Percentiles rank a stretch among this genome's conserved stretches.
Evolutionary conservation across 1,139 yeast genomes (phyloP).

Genomic region (Candida albicans): DNA sequence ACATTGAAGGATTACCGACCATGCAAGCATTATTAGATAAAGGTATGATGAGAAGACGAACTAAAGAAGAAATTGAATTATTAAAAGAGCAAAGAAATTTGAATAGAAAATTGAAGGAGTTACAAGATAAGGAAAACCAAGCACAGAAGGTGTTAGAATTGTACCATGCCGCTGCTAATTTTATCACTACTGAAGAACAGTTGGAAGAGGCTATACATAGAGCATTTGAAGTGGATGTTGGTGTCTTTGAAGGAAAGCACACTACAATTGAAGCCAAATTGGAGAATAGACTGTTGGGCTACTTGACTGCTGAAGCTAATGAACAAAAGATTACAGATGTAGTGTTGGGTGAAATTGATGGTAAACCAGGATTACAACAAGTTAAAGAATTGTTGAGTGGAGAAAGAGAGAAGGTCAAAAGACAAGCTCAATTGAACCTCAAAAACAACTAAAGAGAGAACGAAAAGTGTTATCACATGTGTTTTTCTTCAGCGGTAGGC

Average conservation of each 20-base stretch:
- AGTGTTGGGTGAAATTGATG: constrained; percentile 37
- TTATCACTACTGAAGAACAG: constrained; percentile 65
- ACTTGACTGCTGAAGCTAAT: constrained; percentile 27
- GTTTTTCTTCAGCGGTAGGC: too few relatives aligned
- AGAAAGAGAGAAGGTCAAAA: constrained; percentile 35
- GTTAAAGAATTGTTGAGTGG: constrained; percentile 43
- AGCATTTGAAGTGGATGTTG: constrained; percentile 52
- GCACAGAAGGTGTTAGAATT: constrained; percentile 63
- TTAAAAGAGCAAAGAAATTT: constrained; percentile 42
- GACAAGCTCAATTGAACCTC: constrained; percentile 35
- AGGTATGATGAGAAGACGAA: constrained; percentile 70
- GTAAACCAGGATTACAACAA: constrained; percentile 50
- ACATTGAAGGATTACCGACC: constrained; percentile 80
- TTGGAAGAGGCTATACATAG: constrained; percentile 55
- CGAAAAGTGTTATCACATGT: too few relatives aligned
- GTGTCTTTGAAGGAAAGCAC: constrained; percentile 37
- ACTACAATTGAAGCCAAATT: constrained; percentile 39
- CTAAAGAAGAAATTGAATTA: constrained; percentile 59
- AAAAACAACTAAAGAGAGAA: constrained; percentile 15
- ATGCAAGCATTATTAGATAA: constrained; percentile 66
- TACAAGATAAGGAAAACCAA: constrained; percentile 39
- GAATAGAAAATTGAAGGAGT: constrained; percentile 37
- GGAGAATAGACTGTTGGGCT: constrained; percentile 20
- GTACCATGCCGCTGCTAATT: constrained; percentile 68
- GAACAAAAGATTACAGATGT: constrained; percentile 39